phyloP scores from a whole-genome alignment of 2,329 filamentous ascomycete species.

The Verticillium nubilum region DNA sequence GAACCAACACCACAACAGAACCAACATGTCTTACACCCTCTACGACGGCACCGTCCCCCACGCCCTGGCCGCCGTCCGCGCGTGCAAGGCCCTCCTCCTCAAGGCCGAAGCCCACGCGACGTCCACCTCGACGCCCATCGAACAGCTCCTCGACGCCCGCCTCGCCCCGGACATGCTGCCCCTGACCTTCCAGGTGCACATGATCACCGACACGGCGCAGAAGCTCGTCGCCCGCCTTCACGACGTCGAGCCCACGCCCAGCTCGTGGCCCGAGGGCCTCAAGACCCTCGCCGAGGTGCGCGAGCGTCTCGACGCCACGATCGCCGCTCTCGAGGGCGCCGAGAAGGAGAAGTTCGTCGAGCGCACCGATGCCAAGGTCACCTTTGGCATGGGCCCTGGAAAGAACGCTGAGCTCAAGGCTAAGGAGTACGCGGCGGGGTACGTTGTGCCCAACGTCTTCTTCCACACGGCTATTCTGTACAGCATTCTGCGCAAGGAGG shows the following conservation, averaged over 20 bases:
- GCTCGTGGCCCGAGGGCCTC: background rate
- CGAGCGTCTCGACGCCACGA: background rate
- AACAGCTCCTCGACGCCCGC: background rate
- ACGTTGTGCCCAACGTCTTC: constrained; percentile 54
- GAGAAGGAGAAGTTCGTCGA: background rate
- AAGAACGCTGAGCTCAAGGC: constrained; percentile 18
- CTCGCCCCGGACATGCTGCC: background rate
- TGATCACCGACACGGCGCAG: background rate
- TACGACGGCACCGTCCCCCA: constrained; percentile 32
- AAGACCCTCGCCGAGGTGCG: background rate
- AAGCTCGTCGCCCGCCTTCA: background rate
- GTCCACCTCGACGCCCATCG: constrained; percentile 12
- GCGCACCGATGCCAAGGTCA: background rate
- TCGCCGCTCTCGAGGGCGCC: background rate
- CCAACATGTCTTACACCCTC: constrained; percentile 25
- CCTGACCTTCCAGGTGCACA: background rate
- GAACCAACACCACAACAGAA: background rate
- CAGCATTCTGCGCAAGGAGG: constrained; percentile 54
- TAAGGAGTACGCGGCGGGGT: constrained; percentile 38
- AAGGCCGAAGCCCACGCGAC: constrained; percentile 28
- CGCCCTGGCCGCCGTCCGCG: constrained; percentile 23
- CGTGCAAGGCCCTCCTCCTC: constrained; percentile 27
- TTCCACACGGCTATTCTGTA: constrained; percentile 60
- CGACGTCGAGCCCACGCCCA: background rate
- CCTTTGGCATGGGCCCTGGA: constrained; percentile 22